Evolutionary conservation across 1,284 basidiomycete genomes (phyloP), one percentile per base, ranked within the genome.

Genomic region (Boletus smithii): DNA sequence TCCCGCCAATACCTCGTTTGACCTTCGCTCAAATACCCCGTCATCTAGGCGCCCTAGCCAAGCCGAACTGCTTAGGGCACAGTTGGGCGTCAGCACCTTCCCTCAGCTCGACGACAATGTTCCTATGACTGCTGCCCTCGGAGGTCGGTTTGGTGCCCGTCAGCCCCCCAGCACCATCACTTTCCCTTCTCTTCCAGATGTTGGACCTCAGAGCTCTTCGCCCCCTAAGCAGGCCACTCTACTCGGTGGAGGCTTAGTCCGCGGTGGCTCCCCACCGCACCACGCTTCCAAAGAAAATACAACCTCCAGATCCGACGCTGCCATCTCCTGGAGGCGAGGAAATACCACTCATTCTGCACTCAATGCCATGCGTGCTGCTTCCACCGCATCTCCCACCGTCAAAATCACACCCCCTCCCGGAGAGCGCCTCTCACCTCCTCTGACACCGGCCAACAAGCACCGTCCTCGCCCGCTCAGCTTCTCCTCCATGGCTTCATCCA

Each of bases 91-190:
- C 46, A 10, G 37, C 20, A 29, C 40, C n/a, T 10, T 34, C 22
- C 23, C 55, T 4, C 66, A 51, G 31, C 55, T 58, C 13, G 75
- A 77, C 42, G 81, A 85, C 26, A 77, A 79, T 52, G 72, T 81
- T 44, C 87, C 88, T 39, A 88, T 88, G 88, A 86, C 87, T 32
- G 87, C 88, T 40, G 76, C 82, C 35, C 70, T 88, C 26, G 82
- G 80, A 46, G 88, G 88, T 48, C 80, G 80, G 56, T 89, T 87
- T 54, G 86, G 85, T 29, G 75, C 77, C 53, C 86, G 88, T 53
- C 26, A 53, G 0, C 45, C 55, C 13, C 67, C 77, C 42, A 71
- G 69, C 34, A 75, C 69, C 55, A 59, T 73, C 52, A 73, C 72
- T 53, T 65, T 55, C 61, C 67, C 53, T 48, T 71, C 53, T 69